A percentile compares a stretch with the other conserved stretches of the same genome.
Conservation (phyloP, 768 basidiomycete species). For the Termitomyces sp. region DNA sequence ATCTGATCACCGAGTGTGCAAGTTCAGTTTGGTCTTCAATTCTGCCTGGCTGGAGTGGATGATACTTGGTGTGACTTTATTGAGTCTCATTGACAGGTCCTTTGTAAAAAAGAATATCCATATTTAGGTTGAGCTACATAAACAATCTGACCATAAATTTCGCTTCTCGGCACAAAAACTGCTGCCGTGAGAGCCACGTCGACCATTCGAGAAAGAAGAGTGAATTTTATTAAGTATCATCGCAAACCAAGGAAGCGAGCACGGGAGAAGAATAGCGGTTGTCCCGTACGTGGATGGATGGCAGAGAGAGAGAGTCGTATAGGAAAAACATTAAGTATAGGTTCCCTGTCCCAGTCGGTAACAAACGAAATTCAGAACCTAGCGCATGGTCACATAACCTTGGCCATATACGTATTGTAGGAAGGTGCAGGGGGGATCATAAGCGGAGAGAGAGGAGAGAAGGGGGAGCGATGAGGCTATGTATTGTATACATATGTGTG, state of each 20-base stretch:
- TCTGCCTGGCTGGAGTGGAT: no score
- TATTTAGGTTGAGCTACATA: no score
- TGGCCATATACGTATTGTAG: constrained; percentile 5
- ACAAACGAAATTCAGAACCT: constrained; percentile 5
- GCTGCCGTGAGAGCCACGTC: neutral
- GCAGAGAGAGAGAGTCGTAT: neutral
- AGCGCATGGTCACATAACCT: neutral
- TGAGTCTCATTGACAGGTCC: no score
- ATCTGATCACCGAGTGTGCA: no score
- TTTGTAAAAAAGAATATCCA: no score
- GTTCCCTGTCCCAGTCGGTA: constrained; percentile 8
- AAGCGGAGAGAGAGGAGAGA: neutral
- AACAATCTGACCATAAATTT: no score
- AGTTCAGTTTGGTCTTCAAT: no score
- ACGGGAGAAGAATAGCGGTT: neutral
- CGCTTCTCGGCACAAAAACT: no score
- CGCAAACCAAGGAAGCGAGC: neutral
- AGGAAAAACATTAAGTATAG: constrained; percentile 1
- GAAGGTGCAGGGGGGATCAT: neutral
- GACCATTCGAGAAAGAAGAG: neutral
- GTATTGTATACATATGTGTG: neutral
- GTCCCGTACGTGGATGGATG: neutral
- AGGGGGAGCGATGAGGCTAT: neutral
- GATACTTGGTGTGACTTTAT: no score
- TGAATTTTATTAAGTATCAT: neutral